These are phyloP conservation scores for Blastobotrys parvus DNA, from an alignment of 805 yeast species.

Conservation along the genomic window DNA sequence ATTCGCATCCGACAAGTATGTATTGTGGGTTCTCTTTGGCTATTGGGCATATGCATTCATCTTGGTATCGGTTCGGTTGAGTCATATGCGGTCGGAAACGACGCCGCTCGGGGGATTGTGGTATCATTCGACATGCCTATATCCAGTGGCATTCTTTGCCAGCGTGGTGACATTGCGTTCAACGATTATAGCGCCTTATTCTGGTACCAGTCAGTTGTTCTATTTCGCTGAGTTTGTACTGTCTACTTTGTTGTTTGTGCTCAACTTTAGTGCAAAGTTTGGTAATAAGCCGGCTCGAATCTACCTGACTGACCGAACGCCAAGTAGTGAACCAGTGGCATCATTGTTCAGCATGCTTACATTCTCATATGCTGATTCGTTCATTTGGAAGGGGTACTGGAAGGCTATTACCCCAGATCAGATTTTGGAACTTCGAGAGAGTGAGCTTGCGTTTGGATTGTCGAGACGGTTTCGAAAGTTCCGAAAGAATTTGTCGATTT, in stretches of 20 bases:
- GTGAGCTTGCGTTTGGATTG: conserved; percentile 71
- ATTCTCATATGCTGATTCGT: conserved; percentile 68
- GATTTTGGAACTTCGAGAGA: conserved; percentile 75
- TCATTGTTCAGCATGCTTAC: conserved; percentile 53
- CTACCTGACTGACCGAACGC: conserved; percentile 38
- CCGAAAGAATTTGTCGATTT: conserved; percentile 57
- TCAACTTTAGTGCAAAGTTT: conserved; percentile 49
- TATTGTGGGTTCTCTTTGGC: conserved; percentile 6
- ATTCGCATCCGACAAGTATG: conserved; percentile 6
- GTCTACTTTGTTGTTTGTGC: conserved; percentile 36
- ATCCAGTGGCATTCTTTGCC: conserved; percentile 16
- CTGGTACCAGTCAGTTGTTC: conserved; percentile 13
- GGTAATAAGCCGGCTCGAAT: conserved; percentile 56
- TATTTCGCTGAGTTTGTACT: conserved; percentile 32
- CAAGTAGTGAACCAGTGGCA: conserved; percentile 70
- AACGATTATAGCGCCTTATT: conserved; percentile 18
- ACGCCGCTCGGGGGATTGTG: conserved; percentile 15
- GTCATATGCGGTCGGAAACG: conserved; percentile 8
- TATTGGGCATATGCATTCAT: conserved; percentile 22
- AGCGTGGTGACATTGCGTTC: conserved; percentile 19
- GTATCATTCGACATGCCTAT: conserved; percentile 22
- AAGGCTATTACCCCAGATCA: conserved; percentile 49
- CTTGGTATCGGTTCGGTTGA: conserved; percentile 16
- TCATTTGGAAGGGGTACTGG: conserved; percentile 60
- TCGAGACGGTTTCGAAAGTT: conserved; percentile 52